Percentiles rank a stretch among this genome's conserved stretches.
phyloP scores from a whole-genome alignment of 2,329 filamentous ascomycete species.

The Neoarthrinium moseri region DNA sequence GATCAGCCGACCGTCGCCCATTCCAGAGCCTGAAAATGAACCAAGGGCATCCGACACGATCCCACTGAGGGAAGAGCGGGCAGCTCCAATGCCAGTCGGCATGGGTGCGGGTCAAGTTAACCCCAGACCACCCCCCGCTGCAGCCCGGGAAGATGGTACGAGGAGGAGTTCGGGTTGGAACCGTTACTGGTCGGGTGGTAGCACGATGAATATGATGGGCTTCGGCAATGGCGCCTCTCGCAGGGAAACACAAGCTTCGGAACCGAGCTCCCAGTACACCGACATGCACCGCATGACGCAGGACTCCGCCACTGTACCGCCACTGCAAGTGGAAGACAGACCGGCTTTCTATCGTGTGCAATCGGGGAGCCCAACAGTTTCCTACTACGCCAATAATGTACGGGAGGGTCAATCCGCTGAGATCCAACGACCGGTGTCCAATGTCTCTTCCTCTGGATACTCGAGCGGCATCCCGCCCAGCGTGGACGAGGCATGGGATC shows the following conservation, averaged over 20 bases:
- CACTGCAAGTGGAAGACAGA: conserved; percentile 63
- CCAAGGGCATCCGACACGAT: neutral
- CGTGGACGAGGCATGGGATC: conserved; percentile 56
- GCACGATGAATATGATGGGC: conserved; percentile 64
- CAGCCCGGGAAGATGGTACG: conserved; percentile 37
- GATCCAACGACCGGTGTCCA: conserved; percentile 57
- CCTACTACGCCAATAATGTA: conserved; percentile 53
- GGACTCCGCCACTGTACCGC: conserved; percentile 69
- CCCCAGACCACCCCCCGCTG: conserved; percentile 33
- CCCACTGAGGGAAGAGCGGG: conserved; percentile 15
- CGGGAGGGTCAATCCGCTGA: conserved; percentile 59
- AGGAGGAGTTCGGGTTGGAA: conserved; percentile 74
- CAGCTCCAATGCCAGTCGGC: conserved; percentile 17
- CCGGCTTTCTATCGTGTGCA: conserved; percentile 65
- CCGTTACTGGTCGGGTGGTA: conserved; percentile 74
- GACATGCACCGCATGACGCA: conserved; percentile 53
- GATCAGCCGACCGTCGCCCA: conserved; percentile 55
- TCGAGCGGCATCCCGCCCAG: conserved; percentile 67
- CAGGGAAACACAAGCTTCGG: conserved; percentile 53
- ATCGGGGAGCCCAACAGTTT: conserved; percentile 68
- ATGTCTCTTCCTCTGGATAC: conserved; percentile 53
- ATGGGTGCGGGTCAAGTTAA: conserved; percentile 20
- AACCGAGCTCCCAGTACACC: conserved; percentile 57
- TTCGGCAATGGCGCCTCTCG: conserved; percentile 45
- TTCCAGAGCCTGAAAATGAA: conserved; percentile 25